Base-by-base conservation (phyloP, 495 filamentous ascomycete species). In the Penicilliopsis zonata region DNA sequence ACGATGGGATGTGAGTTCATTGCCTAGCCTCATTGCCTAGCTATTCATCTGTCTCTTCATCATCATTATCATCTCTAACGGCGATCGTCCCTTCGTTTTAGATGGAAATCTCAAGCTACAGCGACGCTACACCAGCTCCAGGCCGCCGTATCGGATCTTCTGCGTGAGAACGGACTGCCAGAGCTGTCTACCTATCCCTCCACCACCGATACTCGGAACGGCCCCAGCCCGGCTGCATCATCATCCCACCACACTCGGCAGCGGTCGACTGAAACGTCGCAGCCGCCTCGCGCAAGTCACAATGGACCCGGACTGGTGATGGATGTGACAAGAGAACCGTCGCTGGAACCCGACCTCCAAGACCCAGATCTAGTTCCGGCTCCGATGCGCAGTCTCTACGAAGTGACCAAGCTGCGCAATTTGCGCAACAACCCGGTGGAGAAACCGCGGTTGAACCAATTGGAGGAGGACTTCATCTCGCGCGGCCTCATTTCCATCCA, bases 351-450 rank as follows among this genome's bases (percentile, higher is more conserved):
- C n/a, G 55, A 62, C 33, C 43, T 64, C 9, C 63, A 66, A 26
- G 55, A 59, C 31, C 53, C 60, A 13, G 57, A 60, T 6, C 33
- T 74, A 20, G 65, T 74, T 17, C 55, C 67, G 1, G 69, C 66
- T 4, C 71, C 71, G 0, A 74, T 76, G 68, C 61, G 67, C 33
- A 72, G 66, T 48, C 44, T 76, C 14, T 76, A 72, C 42, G 71
- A 74, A 37, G 71, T 75, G 18, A 75, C 71, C 5, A 73, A 69
- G 26, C 47, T 75, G 31, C 59, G 67, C 18, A 65, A 71, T 25
- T 36, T 73, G 32, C 49, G 68, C n/a, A 59, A 58, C 30, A 61
- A 62, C 30, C 49, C 47, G 16, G 53, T 52, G 10, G 57, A 63
- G 35, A 56, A 57, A 29, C 64, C 59, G 5, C 60, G 60, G 35